Base-by-base conservation (phyloP, 805 yeast genomes). In the Zygotorulaspora danielsina region DNA sequence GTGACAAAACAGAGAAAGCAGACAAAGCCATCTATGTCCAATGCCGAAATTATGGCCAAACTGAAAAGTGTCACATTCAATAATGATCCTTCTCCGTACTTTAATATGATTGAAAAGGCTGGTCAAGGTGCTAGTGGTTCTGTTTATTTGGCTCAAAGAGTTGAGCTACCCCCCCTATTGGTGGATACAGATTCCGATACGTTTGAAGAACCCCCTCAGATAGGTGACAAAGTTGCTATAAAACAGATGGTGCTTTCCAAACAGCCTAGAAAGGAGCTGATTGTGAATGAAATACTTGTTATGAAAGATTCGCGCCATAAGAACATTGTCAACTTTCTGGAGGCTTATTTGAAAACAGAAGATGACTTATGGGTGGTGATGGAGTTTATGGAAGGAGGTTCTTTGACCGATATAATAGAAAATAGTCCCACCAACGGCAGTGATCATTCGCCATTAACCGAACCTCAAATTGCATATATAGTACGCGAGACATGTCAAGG, bases 301-400 rank as follows among this genome's bases (percentile, higher is more conserved):
- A 93, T 93, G 98, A 87, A 87, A 61, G 97, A 88, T 56, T 81
- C 94, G 11, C 89, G 84, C 48, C 97, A 93, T 65, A 81, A 84
- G 45, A 93, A 93, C 60, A 93, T 93, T 64, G 98, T 93, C 42
- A 93, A 90, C 61, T 93, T 86, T 64, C 66, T 93, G 44, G 97
- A 90, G 57, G 87, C 96, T 1, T 94, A 86, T 56, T 66, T 90
- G 46, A 73, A 88, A 39, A 86, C 87, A 3, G 70, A 73, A 34
- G 73, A 76, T 43, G 97, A 93, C 55, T 70, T 93, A 44, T 90
- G 97, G 96, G 98, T 93, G n/a, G 84, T 94, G 21, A 93, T 93
- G 99, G 99, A 93, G 64, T 94, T 80, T 61, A 93, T 93, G 99
- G 97, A 94, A 66, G 98, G 98, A 39, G 99, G 99, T 1, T 84